Percentiles rank a stretch among this genome's conserved stretches.
phyloP scores from a whole-genome alignment of 306 rosid genomes.

The Vicia villosa region DNA sequence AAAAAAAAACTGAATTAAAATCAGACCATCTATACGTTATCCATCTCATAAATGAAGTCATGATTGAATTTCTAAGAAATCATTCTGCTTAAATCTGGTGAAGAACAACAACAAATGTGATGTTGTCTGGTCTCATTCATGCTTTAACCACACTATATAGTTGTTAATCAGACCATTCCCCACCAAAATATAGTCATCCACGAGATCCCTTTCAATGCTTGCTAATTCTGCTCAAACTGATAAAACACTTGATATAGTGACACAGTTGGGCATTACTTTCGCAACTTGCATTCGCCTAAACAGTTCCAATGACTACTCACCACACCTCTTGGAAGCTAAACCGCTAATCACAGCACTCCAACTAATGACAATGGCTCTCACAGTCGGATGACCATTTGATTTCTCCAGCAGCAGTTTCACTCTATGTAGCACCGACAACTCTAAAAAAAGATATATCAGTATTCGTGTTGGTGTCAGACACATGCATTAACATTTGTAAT shows the following conservation, averaged over 20 bases:
- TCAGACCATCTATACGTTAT: no score
- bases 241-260: conserved; percentile 66
- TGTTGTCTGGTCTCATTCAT: conserved; percentile 65
- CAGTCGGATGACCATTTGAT: conserved; percentile 6
- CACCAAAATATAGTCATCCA: conserved; percentile 68
- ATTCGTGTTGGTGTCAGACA: no score
- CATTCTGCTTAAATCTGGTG: no score
- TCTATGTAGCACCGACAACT: no score
- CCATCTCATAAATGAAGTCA: no score
- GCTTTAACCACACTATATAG: conserved; percentile 74
- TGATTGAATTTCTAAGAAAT: no score
- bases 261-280: conserved; percentile 55
- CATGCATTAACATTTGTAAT: no score
- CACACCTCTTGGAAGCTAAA: conserved; percentile 56
- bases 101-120: conserved; percentile 71
- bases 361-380: conserved; percentile 75
- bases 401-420: conserved; percentile 57
- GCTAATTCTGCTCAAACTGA: conserved; percentile 78
- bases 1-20: no score
- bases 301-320: conserved; percentile 62
- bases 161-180: conserved; percentile 77
- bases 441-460: no score
- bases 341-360: conserved; percentile 80
- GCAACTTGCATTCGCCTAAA: conserved; percentile 78
- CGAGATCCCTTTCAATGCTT: conserved; percentile 54